Evolutionary conservation across 202 grass and related monocot species (phyloP).

Genomic region (Carex sylvatica): DNA sequence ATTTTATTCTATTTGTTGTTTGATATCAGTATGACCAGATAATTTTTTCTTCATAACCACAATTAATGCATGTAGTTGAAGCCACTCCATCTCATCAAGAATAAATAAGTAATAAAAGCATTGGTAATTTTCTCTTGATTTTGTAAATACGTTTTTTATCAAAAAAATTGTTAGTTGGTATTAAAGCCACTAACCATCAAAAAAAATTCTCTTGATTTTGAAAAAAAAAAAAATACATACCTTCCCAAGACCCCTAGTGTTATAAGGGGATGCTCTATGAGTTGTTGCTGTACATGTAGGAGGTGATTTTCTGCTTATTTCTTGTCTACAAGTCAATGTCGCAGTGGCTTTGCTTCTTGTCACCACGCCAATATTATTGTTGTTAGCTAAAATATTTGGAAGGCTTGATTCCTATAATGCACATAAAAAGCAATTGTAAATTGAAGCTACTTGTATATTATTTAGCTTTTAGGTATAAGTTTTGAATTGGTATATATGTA

Average conservation of each 20-base stretch:
- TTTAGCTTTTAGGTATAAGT: neutral
- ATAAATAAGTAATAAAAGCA: neutral
- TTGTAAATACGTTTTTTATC: too few species aligned
- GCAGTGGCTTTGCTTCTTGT: slow-evolving; percentile 48
- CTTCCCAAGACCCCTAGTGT: slow-evolving; percentile 6
- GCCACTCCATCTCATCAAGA: neutral
- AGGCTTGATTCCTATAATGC: slow-evolving; percentile 59
- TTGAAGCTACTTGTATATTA: neutral
- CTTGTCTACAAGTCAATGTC: slow-evolving; percentile 19
- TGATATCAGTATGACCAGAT: neutral
- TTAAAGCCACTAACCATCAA: too few species aligned
- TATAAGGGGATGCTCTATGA: slow-evolving; percentile 25
- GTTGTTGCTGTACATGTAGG: slow-evolving; percentile 11
- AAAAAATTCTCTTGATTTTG: neutral
- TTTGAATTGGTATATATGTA: slow-evolving; percentile 23
- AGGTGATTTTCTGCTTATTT: slow-evolving; percentile 20
- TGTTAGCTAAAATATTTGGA: slow-evolving; percentile 30
- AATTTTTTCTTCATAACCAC: neutral
- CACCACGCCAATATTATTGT: neutral
- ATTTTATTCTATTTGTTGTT: neutral
- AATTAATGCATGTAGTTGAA: neutral
- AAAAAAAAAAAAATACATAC: neutral
- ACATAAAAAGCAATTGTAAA: neutral
- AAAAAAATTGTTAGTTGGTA: too few species aligned
- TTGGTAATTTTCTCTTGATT: neutral